A percentile compares a stretch with the other conserved stretches of the same genome.
Evolutionary conservation across 192 early-diverging fungal genomes (phyloP).

Genomic region (Umbelopsis sp.): DNA sequence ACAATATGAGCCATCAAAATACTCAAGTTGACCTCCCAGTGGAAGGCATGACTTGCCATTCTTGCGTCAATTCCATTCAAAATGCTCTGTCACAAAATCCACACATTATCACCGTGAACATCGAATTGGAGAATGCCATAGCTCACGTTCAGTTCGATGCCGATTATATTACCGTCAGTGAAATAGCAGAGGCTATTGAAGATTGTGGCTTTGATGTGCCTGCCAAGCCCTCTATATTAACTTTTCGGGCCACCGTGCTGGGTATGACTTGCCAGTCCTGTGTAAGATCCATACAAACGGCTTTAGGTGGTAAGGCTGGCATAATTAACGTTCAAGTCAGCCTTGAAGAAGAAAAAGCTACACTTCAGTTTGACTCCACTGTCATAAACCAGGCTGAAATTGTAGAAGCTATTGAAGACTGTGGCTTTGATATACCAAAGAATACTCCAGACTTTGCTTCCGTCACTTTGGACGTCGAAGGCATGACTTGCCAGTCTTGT

Average conservation of each 20-base stretch:
- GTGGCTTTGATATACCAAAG: constrained; percentile 19
- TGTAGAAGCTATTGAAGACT: constrained; percentile 15
- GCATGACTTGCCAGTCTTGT: constrained; percentile 32
- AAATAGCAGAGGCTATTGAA: constrained; percentile 63
- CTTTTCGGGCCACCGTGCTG: constrained; percentile 56
- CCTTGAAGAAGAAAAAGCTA: constrained; percentile 45
- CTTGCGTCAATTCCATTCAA: constrained; percentile 74
- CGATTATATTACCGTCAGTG: constrained; percentile 20
- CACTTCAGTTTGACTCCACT: constrained; percentile 56
- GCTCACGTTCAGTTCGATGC: constrained; percentile 64
- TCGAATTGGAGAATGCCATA: constrained; percentile 57
- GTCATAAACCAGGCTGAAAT: constrained; percentile 13
- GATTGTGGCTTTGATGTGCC: constrained; percentile 75
- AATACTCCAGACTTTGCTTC: not conserved
- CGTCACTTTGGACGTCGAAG: constrained; percentile 11
- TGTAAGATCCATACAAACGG: constrained; percentile 69
- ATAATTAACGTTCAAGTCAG: constrained; percentile 58
- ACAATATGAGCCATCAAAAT: constrained; percentile 8
- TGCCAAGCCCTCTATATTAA: constrained; percentile 16
- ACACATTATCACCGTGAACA: constrained; percentile 55
- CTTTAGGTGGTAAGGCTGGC: constrained; percentile 53
- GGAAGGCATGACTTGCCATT: constrained; percentile 79
- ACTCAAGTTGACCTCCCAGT: constrained; percentile 51
- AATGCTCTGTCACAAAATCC: constrained; percentile 45
- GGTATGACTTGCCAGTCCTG: constrained; percentile 92